phyloP scores from a whole-genome alignment of 306 rosid species.

The Castanea mollissima region DNA sequence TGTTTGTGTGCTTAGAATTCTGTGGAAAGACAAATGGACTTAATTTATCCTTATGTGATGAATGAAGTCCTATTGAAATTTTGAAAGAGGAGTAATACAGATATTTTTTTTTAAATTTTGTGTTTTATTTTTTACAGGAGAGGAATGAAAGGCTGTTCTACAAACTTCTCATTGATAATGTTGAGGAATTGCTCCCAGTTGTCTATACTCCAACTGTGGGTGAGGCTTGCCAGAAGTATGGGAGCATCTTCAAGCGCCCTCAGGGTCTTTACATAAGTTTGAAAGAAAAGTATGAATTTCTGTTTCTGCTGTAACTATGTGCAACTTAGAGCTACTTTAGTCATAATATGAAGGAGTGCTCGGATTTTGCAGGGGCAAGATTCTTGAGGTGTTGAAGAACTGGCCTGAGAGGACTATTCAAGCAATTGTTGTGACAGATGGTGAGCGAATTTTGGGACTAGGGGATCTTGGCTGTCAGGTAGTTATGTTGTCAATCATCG shows the following conservation, averaged over 20 bases:
- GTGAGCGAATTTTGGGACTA: conserved; percentile 94
- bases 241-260: conserved; percentile 94
- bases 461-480: conserved; percentile 99
- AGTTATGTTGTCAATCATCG: conserved; percentile 16
- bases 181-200: conserved; percentile 86
- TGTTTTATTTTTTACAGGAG: conserved; percentile 48
- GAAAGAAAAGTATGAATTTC: conserved; percentile 70
- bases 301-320: neutral
- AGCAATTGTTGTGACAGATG: conserved; percentile 93
- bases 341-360: conserved; percentile 4
- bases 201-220: conserved; percentile 93
- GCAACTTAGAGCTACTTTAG: conserved; percentile 6
- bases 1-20: neutral
- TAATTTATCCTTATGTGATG: neutral
- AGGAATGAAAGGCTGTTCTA: conserved; percentile 85
- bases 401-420: conserved; percentile 90
- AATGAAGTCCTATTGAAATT: neutral
- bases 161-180: conserved; percentile 80
- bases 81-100: neutral
- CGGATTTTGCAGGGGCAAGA: conserved; percentile 62
- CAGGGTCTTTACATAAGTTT: conserved; percentile 98
- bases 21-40: neutral
- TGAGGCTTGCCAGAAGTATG: conserved; percentile 95
- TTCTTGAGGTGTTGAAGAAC: conserved; percentile 92
- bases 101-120: neutral